Conservation (phyloP, 345 rosid genomes). For the Eucalyptus lansdowneana region DNA sequence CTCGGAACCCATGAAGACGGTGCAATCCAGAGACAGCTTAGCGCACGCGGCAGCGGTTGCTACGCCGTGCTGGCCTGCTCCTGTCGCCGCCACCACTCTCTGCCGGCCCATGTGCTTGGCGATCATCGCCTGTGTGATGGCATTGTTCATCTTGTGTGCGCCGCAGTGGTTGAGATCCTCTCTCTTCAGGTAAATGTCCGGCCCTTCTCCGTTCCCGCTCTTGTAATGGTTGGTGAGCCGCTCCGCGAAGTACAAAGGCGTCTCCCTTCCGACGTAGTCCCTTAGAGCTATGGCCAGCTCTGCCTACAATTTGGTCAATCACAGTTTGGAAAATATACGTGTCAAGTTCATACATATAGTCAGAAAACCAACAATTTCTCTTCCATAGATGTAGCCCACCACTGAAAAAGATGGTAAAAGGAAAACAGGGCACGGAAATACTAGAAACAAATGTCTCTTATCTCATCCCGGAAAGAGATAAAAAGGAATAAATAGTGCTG, state of each 20-base stretch:
- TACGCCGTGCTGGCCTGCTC: constrained; percentile 87
- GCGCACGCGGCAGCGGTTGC: constrained; percentile 88
- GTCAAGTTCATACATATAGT: neutral
- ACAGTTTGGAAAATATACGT: neutral
- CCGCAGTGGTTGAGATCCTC: constrained; percentile 84
- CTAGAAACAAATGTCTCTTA: neutral
- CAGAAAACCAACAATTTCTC: neutral
- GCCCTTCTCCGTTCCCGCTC: constrained; percentile 37
- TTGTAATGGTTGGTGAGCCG: constrained; percentile 58
- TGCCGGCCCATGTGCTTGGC: constrained; percentile 64
- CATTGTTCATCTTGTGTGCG: constrained; percentile 79
- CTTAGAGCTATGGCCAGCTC: constrained; percentile 46
- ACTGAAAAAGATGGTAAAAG: neutral
- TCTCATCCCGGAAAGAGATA: neutral
- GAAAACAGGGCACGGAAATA: too few relatives aligned
- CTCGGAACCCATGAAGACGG: constrained; percentile 50
- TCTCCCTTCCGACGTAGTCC: constrained; percentile 82
- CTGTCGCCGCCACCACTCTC: constrained; percentile 54
- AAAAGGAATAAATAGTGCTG: neutral
- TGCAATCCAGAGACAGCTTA: constrained; percentile 52
- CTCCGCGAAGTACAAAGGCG: constrained; percentile 62
- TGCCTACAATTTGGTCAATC: constrained; percentile 13
- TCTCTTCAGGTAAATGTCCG: constrained; percentile 72
- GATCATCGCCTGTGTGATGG: constrained; percentile 73
- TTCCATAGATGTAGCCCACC: neutral